Evolutionary conservation across 331 rosid species (phyloP).

Genomic region (Quercus phellos): DNA sequence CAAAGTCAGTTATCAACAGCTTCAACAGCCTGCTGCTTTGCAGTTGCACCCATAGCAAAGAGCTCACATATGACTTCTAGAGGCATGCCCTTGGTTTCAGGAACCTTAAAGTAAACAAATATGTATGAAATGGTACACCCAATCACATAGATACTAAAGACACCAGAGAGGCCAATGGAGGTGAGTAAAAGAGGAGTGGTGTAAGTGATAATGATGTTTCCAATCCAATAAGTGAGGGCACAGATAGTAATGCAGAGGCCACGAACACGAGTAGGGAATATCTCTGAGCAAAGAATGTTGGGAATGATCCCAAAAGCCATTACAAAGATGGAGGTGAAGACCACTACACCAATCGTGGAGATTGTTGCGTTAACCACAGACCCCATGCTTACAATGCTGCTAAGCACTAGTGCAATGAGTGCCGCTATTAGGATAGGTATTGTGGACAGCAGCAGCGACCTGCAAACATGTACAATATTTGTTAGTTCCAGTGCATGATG

Average conservation of each 20-base stretch:
- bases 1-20: slow-evolving; percentile 2
- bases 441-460: slow-evolving; percentile 51
- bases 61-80: slow-evolving; percentile 68
- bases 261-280: slow-evolving; percentile 65
- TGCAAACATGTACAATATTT: slow-evolving; percentile 23
- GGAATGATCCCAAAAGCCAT: slow-evolving; percentile 69
- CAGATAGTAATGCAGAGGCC: slow-evolving; percentile 63
- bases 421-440: slow-evolving; percentile 46
- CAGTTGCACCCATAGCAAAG: slow-evolving; percentile 41
- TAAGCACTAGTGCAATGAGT: slow-evolving; percentile 34
- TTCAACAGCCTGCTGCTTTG: slow-evolving; percentile 30
- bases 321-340: slow-evolving; percentile 51
- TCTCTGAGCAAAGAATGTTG: slow-evolving; percentile 57
- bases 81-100: slow-evolving; percentile 82
- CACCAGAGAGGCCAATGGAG: slow-evolving; percentile 47
- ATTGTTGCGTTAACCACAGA: slow-evolving; percentile 33
- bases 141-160: slow-evolving; percentile 39
- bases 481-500: too few species aligned
- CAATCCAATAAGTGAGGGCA: slow-evolving; percentile 51
- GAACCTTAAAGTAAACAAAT: slow-evolving; percentile 60
- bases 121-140: slow-evolving; percentile 51
- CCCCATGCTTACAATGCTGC: slow-evolving; percentile 27
- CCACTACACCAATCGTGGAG: slow-evolving; percentile 36
- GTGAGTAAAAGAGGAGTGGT: slow-evolving; percentile 46
- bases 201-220: slow-evolving; percentile 45